Evolutionary conservation across 768 basidiomycete genomes (phyloP).

Genomic region (Pleurotus ostreatus): DNA sequence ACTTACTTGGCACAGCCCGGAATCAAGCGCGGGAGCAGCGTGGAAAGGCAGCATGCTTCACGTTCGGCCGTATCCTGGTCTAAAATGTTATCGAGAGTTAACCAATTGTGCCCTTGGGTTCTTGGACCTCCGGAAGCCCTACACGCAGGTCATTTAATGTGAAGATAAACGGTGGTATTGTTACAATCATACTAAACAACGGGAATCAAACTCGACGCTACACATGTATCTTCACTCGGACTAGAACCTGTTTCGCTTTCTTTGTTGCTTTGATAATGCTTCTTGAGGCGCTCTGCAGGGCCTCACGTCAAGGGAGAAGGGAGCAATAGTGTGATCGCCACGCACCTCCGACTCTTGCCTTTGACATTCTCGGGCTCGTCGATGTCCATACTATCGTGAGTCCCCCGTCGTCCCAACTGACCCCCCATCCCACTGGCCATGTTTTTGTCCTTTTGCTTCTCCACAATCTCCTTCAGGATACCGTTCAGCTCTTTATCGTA

Average conservation of each 20-base stretch:
- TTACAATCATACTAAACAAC: neutral
- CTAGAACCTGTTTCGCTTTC: slow-evolving; percentile 59
- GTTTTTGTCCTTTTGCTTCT: slow-evolving; percentile 59
- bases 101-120: neutral
- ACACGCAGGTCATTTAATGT: neutral
- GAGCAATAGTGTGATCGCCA: slow-evolving; percentile 11
- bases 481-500: slow-evolving; percentile 53
- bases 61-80: neutral
- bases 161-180: neutral
- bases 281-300: slow-evolving; percentile 35
- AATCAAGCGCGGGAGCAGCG: neutral
- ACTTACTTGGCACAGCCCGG: neutral
- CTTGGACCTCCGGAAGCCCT: neutral
- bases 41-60: neutral
- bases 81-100: neutral
- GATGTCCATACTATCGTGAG: slow-evolving; percentile 52
- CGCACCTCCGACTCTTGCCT: slow-evolving; percentile 62
- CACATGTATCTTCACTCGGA: slow-evolving; percentile 18
- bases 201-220: neutral
- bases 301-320: slow-evolving; percentile 1
- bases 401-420: slow-evolving; percentile 11
- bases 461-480: slow-evolving; percentile 57
- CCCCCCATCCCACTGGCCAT: slow-evolving; percentile 25
- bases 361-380: slow-evolving; percentile 52
- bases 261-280: slow-evolving; percentile 38